Base-by-base conservation (phyloP, 805 yeast species). In the Dipodascus albidus region DNA sequence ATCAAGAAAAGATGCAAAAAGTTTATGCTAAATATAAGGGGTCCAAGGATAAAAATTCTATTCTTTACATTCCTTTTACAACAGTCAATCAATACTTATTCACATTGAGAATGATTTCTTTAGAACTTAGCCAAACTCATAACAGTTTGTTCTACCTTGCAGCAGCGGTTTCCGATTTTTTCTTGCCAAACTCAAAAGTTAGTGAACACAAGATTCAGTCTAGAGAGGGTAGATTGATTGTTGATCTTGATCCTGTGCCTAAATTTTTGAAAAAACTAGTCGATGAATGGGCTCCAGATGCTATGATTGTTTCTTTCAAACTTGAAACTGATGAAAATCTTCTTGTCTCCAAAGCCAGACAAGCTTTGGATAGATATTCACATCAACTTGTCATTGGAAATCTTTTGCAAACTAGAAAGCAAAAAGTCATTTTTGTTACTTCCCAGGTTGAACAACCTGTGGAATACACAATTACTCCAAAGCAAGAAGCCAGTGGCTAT, bases 121-220 rank as follows among this genome's bases (percentile, higher is more conserved):
- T 76, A 57, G 73, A 75, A 47, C 67, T 91, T 62, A 77, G 81
- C 52, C 69, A 70, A 2, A 66, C 78, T 42, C 52, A 75, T 2
- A 72, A 71, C 53, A 87, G 89, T 0, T 66, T 93, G 44, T 87
- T 91, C 65, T 93, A 84, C 65, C 74, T 93, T 52, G 99, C 99
- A 0, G 98, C 99, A 6, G 99, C 99, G 0, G 99, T 93, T 0
- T 87, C 96, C 4, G 99, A 93, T 66, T 93, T 93, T 69, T 93
- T 90, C 70, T 75, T 93, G 47, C 99, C 99, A 1, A 79, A 78
- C 47, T 82, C 90, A 1, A 76, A 87, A 58, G 74, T 89, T 61
- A 95, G 97, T 1, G 89, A 88, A 62, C 99, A 93, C 70, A 93
- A 93, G 70, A 93, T 93, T 57, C 99, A 93, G 68, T 38, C 44